Percentiles rank a stretch among this genome's conserved stretches.
phyloP scores from a whole-genome alignment of 164 flowering plant genomes.

The Chimonanthus salicifolius region DNA sequence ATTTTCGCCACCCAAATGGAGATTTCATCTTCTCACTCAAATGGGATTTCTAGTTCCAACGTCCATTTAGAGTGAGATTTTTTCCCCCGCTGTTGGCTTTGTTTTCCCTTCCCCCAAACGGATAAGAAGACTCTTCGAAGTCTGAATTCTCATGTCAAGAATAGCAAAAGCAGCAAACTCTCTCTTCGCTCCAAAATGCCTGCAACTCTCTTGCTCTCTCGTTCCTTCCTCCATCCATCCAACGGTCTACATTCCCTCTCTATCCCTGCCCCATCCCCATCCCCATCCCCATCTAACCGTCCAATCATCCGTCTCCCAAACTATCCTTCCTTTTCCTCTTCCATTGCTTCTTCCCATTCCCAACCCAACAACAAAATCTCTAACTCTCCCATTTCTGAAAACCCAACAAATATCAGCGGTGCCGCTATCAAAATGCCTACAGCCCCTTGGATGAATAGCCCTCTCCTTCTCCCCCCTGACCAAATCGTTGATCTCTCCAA shows the following conservation, averaged over 20 bases:
- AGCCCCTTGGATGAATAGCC: constrained; percentile 80
- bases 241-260: background rate
- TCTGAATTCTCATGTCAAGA: no score
- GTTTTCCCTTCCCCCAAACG: no score
- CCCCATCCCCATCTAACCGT: background rate
- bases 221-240: constrained; percentile 1
- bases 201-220: background rate
- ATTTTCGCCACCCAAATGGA: no score
- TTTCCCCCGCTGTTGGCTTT: no score
- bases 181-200: background rate
- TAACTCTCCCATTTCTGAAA: background rate
- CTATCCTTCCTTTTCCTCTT: background rate
- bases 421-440: constrained; percentile 49
- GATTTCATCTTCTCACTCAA: no score
- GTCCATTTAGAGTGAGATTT: no score
- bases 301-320: background rate
- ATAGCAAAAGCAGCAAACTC: no score
- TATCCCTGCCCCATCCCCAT: background rate
- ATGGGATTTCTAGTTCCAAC: no score
- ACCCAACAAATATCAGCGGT: background rate
- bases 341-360: background rate
- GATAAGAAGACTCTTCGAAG: no score
- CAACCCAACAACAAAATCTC: background rate
- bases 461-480: constrained; percentile 48
- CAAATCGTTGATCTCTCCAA: constrained; percentile 39